Evolutionary conservation across 345 rosid genomes (phyloP), one percentile per base, ranked within the genome.

Genomic region (Cardamine resedifolia): DNA sequence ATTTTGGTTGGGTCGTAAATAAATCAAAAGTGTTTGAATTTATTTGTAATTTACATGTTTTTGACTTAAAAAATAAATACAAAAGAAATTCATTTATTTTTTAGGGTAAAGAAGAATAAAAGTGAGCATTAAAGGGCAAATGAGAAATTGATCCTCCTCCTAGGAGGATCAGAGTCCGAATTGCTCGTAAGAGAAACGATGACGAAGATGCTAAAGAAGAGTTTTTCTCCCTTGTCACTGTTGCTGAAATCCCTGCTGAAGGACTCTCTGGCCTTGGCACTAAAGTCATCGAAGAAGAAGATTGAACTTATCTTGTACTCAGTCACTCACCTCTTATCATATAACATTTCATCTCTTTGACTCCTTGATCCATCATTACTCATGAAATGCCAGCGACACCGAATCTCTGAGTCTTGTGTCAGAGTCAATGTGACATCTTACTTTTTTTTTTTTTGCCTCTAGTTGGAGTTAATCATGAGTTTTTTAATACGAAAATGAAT

Each of bases 151-250:
- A n/a, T n/a, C n/a, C n/a, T n/a, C n/a, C n/a, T n/a, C n/a, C n/a
- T n/a, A n/a, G n/a, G n/a, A 83, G 87, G 70, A 49, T 87, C 58
- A 74, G 86, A 62, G 91, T 87, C 28, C 81, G 91, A 18, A 43
- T 87, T 58, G 87, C 87, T 10, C 84, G 89, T 49, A 87, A 63
- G 79, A 87, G 91, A 73, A 87, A 87, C 16, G 91, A 85, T 34
- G 87, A 87, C 1, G 89, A 87, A 71, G 91, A 87, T 50, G 89
- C 91, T 1, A 87, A 87, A 77, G 86, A 87, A 58, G 91, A 87
- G 80, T 79, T 87, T 12, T 87, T 72, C 76, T 87, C 91, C 27
- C 86, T 85, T 9, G 89, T 87, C 9, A 85, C 89, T 2, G 86
- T 82, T 49, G 77, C 89, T 1, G 89, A 83, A 59, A 76, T 83